A percentile compares a stretch with the other conserved stretches of the same genome.
phyloP scores from a whole-genome alignment of 768 basidiomycete species.

The Pleurotus djamor region DNA sequence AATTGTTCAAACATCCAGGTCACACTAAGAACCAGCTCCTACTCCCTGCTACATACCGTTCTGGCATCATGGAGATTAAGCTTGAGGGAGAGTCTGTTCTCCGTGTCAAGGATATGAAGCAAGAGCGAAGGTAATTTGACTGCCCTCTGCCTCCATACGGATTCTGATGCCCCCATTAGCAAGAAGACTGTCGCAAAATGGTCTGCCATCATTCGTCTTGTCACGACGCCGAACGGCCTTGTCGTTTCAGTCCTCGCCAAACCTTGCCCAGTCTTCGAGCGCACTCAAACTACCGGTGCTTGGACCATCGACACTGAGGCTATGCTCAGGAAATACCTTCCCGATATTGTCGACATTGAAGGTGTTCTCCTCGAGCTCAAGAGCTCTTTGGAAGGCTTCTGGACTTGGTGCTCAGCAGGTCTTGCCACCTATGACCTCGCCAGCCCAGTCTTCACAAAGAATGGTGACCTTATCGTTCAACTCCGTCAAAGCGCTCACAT shows the following conservation, averaged over 20 bases:
- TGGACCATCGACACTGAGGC: constrained; percentile 10
- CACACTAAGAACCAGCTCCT: constrained; percentile 11
- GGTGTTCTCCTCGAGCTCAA: constrained; percentile 8
- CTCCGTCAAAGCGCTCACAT: constrained; percentile 23
- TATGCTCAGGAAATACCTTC: constrained; percentile 7
- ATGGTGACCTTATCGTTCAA: constrained; percentile 12
- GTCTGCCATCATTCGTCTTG: neutral
- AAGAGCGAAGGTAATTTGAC: constrained; percentile 6
- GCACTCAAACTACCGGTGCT: constrained; percentile 4
- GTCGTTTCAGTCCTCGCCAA: constrained; percentile 1
- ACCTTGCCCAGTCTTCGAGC: constrained; percentile 7
- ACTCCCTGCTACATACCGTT: constrained; percentile 9
- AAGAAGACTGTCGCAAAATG: constrained; percentile 10
- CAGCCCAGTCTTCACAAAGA: constrained; percentile 11
- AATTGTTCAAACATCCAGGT: neutral
- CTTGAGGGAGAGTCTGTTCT: constrained; percentile 10
- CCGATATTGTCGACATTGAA: constrained; percentile 8
- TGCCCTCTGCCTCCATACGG: neutral
- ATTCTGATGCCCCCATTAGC: neutral
- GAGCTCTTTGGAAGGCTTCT: constrained; percentile 7
- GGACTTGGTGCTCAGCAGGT: constrained; percentile 6
- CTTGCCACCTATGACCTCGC: constrained; percentile 5
- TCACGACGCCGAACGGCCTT: constrained; percentile 5
- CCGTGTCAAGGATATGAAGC: constrained; percentile 1
- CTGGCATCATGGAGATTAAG: constrained; percentile 7